Conservation (phyloP, 1,139 yeast genomes). For the Pichia inconspicua region DNA sequence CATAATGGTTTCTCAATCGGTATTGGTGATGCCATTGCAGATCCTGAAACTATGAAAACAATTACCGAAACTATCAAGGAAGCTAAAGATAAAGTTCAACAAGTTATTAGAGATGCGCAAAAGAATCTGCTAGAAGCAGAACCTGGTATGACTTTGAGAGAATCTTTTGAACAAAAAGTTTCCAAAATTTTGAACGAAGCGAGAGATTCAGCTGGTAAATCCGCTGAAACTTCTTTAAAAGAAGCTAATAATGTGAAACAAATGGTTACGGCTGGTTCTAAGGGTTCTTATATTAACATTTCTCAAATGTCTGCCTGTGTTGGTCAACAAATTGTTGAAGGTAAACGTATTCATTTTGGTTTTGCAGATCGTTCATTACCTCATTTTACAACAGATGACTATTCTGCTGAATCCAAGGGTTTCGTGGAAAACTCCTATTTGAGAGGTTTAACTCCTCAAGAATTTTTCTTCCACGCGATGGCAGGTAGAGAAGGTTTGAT, state of each 20-base stretch:
- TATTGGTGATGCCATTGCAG: conserved; percentile 99
- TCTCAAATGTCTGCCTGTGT: conserved; percentile 99
- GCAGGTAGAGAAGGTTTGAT: conserved; percentile 99
- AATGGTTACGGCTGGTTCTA: conserved; percentile 98
- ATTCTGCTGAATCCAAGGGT: conserved; percentile 96
- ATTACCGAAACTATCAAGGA: conserved; percentile 88
- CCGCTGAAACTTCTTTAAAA: conserved; percentile 93
- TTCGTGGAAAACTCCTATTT: conserved; percentile 95
- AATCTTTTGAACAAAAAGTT: conserved; percentile 95
- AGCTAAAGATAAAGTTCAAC: conserved; percentile 90
- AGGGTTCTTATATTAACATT: conserved; percentile 97
- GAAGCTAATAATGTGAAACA: conserved; percentile 94
- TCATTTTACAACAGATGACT: conserved; percentile 96
- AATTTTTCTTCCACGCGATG: conserved; percentile 99
- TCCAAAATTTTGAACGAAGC: conserved; percentile 94
- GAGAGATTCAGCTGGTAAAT: conserved; percentile 98
- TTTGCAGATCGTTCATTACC: conserved; percentile 94
- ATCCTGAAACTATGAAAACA: conserved; percentile 88
- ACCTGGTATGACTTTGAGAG: conserved; percentile 99
- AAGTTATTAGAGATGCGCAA: conserved; percentile 87
- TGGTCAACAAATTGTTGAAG: conserved; percentile 99
- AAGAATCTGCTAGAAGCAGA: conserved; percentile 82
- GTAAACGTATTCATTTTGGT: conserved; percentile 98
- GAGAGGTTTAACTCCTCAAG: conserved; percentile 98
- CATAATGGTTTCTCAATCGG: conserved; percentile 98